Base-by-base conservation (phyloP, 192 early-diverging fungal genomes). In the Radiomyces spectabilis region DNA sequence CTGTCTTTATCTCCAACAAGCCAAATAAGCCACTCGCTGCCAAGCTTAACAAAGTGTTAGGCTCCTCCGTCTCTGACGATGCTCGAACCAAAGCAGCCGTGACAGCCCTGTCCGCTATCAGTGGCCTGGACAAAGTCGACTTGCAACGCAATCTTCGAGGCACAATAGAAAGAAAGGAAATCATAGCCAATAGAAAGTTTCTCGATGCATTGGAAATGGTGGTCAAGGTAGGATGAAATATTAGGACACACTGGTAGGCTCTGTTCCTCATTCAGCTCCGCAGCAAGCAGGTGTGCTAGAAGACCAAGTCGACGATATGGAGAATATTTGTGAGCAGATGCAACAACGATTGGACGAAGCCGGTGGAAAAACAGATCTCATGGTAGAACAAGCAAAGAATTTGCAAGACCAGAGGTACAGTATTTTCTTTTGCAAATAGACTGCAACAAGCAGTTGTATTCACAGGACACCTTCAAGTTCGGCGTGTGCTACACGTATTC, bases 331-430 rank as follows among this genome's bases (percentile, higher is more conserved):
- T 42, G 71, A 77, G 37, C 32, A 56, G 1, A 85, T 90, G 72
- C 78, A 82, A 44, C 59, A 47, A 37, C 71, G 71, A 32, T 69
- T 90, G 0, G 61, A 68, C 41, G 33, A 66, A 2, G 81, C 80
- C 13, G 81, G 78, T 37, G 63, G 68, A 51, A 68, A 85, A 38
- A 86, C 82, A 7, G 64, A 75, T 1, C 61, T 71, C 47, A 65
- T 90, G 33, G 69, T 90, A 9, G 77, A 85, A 65, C 79, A 85
- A 59, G 81, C 81, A 4, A 66, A 76, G 37, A 76, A 68, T n/a
- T 61, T 87, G 39, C 74, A 85, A 62, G 67, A 61, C 40, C 71
- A 80, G 44, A 82, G 82, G 88, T 87, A 72, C 13, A 15, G 13
- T n/a, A 10, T 50, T 27, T 15, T 52, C 8, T 22, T 52, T 15